Evolutionary conservation across 176 grass and related monocot genomes (phyloP).

Genomic region (Carex littledalei): DNA sequence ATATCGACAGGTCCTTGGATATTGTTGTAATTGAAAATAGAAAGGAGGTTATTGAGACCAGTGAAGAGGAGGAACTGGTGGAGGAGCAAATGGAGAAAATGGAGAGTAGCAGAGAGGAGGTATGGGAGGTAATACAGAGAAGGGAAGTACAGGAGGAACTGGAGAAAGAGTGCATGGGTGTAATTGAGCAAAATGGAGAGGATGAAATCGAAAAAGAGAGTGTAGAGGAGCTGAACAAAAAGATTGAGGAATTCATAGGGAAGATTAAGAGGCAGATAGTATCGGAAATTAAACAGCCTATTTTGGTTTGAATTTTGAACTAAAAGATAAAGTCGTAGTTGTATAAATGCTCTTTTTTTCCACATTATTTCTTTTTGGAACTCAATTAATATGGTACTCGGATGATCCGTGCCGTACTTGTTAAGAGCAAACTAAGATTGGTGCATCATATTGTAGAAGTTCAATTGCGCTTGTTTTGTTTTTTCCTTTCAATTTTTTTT

Average conservation of each 20-base stretch:
- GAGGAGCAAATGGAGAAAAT: background rate
- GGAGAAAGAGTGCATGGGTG: background rate
- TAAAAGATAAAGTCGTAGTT: background rate
- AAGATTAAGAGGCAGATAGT: constrained; percentile 28
- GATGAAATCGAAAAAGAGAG: constrained; percentile 15
- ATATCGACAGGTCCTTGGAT: background rate
- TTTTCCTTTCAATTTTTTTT: background rate
- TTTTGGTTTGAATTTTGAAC: background rate
- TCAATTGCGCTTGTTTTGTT: background rate
- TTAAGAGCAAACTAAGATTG: background rate
- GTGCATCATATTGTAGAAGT: background rate
- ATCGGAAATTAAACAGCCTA: constrained; percentile 24
- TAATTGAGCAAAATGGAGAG: background rate
- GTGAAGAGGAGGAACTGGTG: background rate
- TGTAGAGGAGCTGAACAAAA: constrained; percentile 43
- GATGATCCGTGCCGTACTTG: background rate
- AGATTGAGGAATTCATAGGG: constrained; percentile 64
- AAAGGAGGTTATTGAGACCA: background rate
- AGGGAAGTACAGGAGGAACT: background rate
- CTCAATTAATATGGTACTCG: background rate
- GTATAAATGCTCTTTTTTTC: constrained; percentile 1
- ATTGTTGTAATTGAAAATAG: background rate
- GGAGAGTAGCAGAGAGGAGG: background rate
- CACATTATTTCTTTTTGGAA: background rate
- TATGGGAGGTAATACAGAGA: background rate